Percentiles rank a stretch among this genome's conserved stretches.
Evolutionary conservation across 169 alveolate species (phyloP).

Genomic region (Babesia sp.): DNA sequence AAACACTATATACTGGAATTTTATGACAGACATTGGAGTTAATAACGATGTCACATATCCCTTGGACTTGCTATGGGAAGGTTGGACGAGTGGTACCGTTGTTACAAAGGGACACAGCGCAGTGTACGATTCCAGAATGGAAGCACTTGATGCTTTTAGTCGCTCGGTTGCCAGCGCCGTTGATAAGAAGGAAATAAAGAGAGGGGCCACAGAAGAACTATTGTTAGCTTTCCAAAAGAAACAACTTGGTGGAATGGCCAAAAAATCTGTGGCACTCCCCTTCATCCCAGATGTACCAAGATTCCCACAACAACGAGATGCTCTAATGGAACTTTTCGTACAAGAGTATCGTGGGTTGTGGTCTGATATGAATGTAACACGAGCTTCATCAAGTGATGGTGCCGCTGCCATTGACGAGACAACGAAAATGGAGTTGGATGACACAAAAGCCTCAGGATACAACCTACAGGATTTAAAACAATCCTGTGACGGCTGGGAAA

Average conservation of each 20-base stretch:
- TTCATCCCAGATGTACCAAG: constrained; percentile 4
- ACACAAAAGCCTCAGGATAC: neutral
- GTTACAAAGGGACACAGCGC: constrained; percentile 8
- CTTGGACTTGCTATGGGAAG: constrained; percentile 7
- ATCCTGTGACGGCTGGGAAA: neutral
- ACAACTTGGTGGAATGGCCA: neutral
- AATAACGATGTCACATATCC: neutral
- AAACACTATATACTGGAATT: neutral
- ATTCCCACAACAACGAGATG: neutral
- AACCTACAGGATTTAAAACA: neutral
- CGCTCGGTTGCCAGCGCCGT: neutral
- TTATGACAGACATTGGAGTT: neutral
- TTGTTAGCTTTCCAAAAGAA: neutral
- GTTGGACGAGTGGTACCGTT: neutral
- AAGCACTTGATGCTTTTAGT: neutral
- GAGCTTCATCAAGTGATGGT: neutral
- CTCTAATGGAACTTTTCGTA: neutral
- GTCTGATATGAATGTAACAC: neutral
- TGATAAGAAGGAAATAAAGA: neutral
- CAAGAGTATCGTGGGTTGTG: neutral
- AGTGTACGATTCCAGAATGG: neutral
- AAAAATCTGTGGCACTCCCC: neutral
- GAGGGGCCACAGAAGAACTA: neutral
- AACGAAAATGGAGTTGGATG: neutral
- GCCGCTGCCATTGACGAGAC: neutral